Base-by-base conservation (phyloP, 768 basidiomycete genomes). In the Naganishia friedmannii region DNA sequence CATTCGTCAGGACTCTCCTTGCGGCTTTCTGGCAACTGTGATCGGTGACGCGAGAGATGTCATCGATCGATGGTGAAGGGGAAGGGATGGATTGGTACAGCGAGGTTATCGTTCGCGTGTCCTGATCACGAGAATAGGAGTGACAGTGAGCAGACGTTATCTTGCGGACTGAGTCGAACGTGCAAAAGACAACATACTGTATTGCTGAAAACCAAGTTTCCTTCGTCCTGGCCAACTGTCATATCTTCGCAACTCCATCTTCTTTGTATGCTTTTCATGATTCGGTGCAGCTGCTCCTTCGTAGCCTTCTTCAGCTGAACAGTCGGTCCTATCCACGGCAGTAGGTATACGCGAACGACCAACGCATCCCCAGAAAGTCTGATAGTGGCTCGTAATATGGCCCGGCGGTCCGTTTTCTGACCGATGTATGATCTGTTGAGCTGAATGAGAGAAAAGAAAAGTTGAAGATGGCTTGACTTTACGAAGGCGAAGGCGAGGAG, bases 51-150 rank as follows among this genome's bases (percentile, higher is more conserved):
- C 42, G 5, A 3, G 7, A 26, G 26, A 48, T 15, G 26, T 19
- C 12, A 21, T 31, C 21, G 29, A 53, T 6, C 26, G 39, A 28
- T 32, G 53, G 34, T 23, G 42, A 56, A 37, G 67, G 67, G 9
- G 67, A 68, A 13, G 51, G 32, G 13, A 68, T 45, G 21, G 39
- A 32, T 28, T 56, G 67, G 37, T 68, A 68, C n/a, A 68, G 23
- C 17, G 51, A 6, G 28, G 67, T 45, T 46, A 68, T 68, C 23
- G 54, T 34, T 39, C 67, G 28, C 10, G 6, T 37, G 31, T 68
- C 67, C 67, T 68, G 29, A 42, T 21, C n/a, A 26, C n/a, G 26
- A 56, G 12, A 12, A 39, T 21, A 32, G 4, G 31, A 57, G 19
- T 31, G n/a, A 3, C 42, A 65, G 17, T 23, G 28, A 65, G 42